Evolutionary conservation across 768 basidiomycete species (phyloP), one percentile per base, ranked within the genome.

Genomic region (Pleurotus cornucopiae): DNA sequence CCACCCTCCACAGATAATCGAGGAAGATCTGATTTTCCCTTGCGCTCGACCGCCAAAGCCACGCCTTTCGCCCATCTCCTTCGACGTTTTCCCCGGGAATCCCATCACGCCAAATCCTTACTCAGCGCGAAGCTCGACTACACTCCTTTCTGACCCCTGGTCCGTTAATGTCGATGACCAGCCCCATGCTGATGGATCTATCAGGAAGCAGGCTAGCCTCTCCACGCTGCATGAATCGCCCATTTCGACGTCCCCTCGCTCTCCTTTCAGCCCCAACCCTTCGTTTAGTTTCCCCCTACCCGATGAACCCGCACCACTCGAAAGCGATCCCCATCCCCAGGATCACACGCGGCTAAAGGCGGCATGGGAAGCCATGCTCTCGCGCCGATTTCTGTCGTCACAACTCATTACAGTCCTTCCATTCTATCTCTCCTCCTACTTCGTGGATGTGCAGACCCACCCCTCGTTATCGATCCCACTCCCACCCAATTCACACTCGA

Each of bases 1-100:
- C 20, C 20, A 23, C 45, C n/a, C 37, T n/a, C 9, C 30, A 18
- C 59, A 89, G 88, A 73, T 89, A 6, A 78, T 89, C 38, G 88
- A 89, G 66, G 88, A 91, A 57, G 87, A 89, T 63, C 74, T 84
- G 5, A 75, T 88, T 46, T 90, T 90, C 63, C 88, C 88, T 6
- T 81, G 75, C 57, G 66, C 68, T n/a, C 67, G 64, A 13, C 49
- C 59, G 57, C 49, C 64, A 54, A 59, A 61, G 47, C 53, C 59
- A 61, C 54, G 60, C 49, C 23, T 39, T 52, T 13, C 58, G 56
- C 38, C 60, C 54, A 39, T 57, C 45, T 12, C 63, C 63, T 2
- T 63, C 63, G 21, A 61, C 41, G 39, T 13, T 18, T 41, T 53
- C 20, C 11, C 51, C 20, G 51, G 51, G 39, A 39, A 53, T 25